Conservation (phyloP, 2,329 filamentous ascomycete species). For the Ophiostoma sp. region DNA sequence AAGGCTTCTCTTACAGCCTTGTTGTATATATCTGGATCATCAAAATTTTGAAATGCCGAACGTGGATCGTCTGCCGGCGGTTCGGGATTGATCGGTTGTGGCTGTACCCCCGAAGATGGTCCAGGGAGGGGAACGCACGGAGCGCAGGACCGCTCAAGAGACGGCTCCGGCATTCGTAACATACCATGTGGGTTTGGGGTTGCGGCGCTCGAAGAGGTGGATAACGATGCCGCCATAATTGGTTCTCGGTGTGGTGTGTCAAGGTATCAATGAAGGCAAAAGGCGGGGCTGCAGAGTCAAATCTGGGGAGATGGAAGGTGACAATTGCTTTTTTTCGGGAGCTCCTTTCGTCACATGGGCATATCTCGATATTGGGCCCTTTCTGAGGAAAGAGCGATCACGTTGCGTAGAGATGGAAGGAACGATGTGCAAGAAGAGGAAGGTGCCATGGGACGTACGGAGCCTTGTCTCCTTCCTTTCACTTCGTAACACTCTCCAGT, state of each 20-base stretch:
- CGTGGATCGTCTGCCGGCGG: neutral
- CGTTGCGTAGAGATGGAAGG: neutral
- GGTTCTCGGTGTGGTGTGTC: neutral
- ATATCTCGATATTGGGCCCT: neutral
- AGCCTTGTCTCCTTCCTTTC: neutral
- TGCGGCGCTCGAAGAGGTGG: neutral
- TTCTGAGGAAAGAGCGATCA: neutral
- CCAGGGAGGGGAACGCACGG: neutral
- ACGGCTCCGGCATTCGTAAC: neutral
- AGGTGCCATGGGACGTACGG: neutral
- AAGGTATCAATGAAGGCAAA: neutral
- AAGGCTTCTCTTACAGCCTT: slow-evolving; percentile 45
- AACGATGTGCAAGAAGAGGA: neutral
- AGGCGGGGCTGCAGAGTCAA: neutral
- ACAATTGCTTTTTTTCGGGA: neutral
- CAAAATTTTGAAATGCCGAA: slow-evolving; percentile 52
- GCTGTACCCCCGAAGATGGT: neutral
- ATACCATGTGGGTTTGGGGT: neutral
- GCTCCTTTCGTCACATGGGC: neutral
- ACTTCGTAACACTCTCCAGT: neutral
- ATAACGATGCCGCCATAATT: neutral
- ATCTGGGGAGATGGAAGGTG: neutral
- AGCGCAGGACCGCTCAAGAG: neutral
- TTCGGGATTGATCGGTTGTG: neutral
- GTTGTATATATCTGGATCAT: slow-evolving; percentile 49